Evolutionary conservation across 1,284 basidiomycete species (phyloP).

Genomic region (Boletus austroedulis): DNA sequence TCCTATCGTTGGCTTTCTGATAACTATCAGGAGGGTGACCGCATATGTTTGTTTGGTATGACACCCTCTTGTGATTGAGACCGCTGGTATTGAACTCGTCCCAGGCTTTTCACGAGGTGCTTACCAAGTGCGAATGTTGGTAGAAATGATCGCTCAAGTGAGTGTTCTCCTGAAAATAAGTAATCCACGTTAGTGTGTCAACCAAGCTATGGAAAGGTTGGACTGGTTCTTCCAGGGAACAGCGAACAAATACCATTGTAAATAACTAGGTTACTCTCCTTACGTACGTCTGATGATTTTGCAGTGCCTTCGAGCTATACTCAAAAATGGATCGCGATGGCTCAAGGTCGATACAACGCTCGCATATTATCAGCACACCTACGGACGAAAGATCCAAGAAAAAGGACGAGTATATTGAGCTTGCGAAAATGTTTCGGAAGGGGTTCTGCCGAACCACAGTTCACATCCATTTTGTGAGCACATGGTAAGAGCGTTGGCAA

Average conservation of each 20-base stretch:
- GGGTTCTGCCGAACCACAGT: constrained; percentile 29
- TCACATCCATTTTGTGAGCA: constrained; percentile 39
- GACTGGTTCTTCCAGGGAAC: constrained; percentile 38
- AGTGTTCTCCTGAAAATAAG: constrained; percentile 1
- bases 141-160: constrained; percentile 39
- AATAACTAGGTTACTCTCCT: too few species aligned
- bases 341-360: constrained; percentile 3
- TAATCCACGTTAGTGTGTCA: too few species aligned
- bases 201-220: constrained; percentile 29
- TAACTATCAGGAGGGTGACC: constrained; percentile 34
- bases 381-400: constrained; percentile 14
- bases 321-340: constrained; percentile 21
- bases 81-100: too few species aligned
- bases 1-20: constrained; percentile 41
- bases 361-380: constrained; percentile 16
- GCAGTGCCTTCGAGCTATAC: constrained; percentile 34
- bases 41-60: constrained; percentile 37
- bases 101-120: constrained; percentile 42
- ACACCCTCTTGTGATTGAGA: constrained; percentile 5
- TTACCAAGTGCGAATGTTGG: constrained; percentile 39
- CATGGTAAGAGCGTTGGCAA: too few species aligned
- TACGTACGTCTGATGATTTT: constrained; percentile 1
- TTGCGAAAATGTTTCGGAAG: constrained; percentile 25
- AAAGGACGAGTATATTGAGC: constrained; percentile 4
- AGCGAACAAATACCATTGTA: constrained; percentile 40